Base-by-base conservation (phyloP, 345 rosid species). In the Linum lewisii region DNA sequence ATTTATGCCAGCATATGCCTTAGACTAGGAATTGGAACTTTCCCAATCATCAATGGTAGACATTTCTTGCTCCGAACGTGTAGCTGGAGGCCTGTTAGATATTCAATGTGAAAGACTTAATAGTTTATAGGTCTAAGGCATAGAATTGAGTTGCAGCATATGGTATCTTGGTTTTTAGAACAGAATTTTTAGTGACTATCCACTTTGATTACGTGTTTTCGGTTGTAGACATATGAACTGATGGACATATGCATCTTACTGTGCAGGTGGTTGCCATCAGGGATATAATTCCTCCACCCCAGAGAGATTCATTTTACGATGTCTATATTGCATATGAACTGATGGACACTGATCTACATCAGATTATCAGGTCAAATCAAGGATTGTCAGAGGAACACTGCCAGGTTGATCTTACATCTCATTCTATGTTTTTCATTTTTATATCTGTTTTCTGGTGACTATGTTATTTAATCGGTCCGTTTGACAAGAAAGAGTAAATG, bases 321-420 rank as follows among this genome's bases (percentile, higher is more conserved):
- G 87, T 88, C 67, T 92, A 92, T 74, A 86, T 92, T 45, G 95
- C 82, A 9, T 84, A 83, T 74, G 98, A 88, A 66, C 67, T 86
- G 32, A 88, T 88, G 95, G 95, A 83, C 58, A 67, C 80, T 59
- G 88, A 86, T 72, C 79, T 92, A 59, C 73, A 70, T 65, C 81
- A 73, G 74, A 66, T 86, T 64, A 75, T 92, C 54, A 81, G 77
- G 20, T 86, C 93, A 49, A 68, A 74, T 51, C 88, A 83, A 72
- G 78, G 53, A 54, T 74, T 92, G 63, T 73, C 77, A 1, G 76
- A 75, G 67, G 85, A 79, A 69, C 98, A 92, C 68, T 74, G 82
- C 67, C 82, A 86, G 96, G 98, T 92, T 68, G 54, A 67, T 32
- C 47, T 42, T 11, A 16, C 13, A 42, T 42, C 47, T 42, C 47